These are phyloP conservation scores for Coemansia sp. DNA, from an alignment of 192 early-diverging fungal genomes.

Conservation along the genomic window DNA sequence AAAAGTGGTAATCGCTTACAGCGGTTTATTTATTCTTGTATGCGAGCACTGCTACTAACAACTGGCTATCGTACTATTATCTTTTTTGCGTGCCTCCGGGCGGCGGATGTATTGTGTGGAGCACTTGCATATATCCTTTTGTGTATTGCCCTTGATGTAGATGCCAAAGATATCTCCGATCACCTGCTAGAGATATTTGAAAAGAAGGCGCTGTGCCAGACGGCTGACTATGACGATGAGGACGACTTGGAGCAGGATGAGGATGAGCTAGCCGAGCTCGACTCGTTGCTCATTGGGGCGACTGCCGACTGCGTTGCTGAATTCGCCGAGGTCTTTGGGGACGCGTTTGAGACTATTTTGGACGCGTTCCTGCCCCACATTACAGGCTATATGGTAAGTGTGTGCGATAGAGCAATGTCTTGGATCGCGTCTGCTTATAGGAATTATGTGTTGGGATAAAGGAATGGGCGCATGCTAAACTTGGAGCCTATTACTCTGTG, in stretches of 20 bases:
- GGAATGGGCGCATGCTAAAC: background rate
- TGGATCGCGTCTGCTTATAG: background rate
- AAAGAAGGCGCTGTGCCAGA: slow-evolving; percentile 74
- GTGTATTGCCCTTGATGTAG: slow-evolving; percentile 24
- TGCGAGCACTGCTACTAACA: background rate
- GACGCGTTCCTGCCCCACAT: slow-evolving; percentile 81
- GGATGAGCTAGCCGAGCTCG: slow-evolving; percentile 84
- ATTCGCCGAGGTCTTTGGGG: slow-evolving; percentile 73
- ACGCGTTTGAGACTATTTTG: slow-evolving; percentile 74
- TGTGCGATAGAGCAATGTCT: slow-evolving; percentile 1
- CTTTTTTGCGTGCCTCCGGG: background rate
- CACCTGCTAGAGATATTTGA: slow-evolving; percentile 65
- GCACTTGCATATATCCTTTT: slow-evolving; percentile 4
- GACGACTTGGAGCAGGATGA: slow-evolving; percentile 70
- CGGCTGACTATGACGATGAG: slow-evolving; percentile 57
- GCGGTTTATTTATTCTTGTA: slow-evolving; percentile 2
- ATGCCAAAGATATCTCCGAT: slow-evolving; percentile 40
- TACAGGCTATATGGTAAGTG: slow-evolving; percentile 70
- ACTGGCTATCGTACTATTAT: background rate
- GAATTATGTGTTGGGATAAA: background rate
- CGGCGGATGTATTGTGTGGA: background rate
- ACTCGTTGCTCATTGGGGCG: slow-evolving; percentile 75
- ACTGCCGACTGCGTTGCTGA: slow-evolving; percentile 84
- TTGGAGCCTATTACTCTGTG: background rate
- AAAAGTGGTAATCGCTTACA: slow-evolving; percentile 1